Percentiles rank a stretch among this genome's conserved stretches.
Conservation (phyloP, 352 stramenopile species). For the Phytophthora crassamura region DNA sequence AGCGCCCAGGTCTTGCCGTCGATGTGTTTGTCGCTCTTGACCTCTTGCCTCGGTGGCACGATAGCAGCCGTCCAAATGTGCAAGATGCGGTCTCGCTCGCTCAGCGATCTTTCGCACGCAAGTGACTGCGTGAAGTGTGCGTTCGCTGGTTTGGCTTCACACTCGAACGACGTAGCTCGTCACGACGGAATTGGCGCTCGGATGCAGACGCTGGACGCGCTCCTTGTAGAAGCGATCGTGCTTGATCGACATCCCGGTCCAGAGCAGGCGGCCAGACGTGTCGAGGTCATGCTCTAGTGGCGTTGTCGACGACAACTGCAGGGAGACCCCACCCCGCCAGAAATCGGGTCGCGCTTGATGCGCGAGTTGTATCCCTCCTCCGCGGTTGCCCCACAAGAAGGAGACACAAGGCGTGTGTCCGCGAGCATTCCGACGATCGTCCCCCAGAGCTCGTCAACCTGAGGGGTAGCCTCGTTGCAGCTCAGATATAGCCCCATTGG, state of each 20-base stretch:
- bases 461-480: not conserved
- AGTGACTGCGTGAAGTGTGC: conserved; percentile 10
- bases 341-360: not conserved
- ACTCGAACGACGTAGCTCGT: conserved; percentile 15
- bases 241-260: conserved; percentile 17
- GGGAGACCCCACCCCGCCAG: not conserved
- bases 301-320: conserved; percentile 10
- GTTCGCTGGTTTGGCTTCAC: too few species aligned
- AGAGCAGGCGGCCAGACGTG: conserved; percentile 5
- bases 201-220: conserved; percentile 8
- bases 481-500: not conserved
- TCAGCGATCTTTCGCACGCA: conserved; percentile 13
- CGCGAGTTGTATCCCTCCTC: conserved; percentile 1
- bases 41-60: not conserved
- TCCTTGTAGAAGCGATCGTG: conserved; percentile 14
- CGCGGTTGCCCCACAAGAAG: not conserved
- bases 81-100: conserved; percentile 16
- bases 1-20: not conserved
- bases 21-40: not conserved
- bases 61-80: conserved; percentile 17
- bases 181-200: conserved; percentile 4
- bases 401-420: not conserved
- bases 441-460: not conserved
- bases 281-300: conserved; percentile 6
- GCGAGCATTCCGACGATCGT: not conserved